phyloP scores from a whole-genome alignment of 805 yeast species.

The Maudiozyma turicensis region DNA sequence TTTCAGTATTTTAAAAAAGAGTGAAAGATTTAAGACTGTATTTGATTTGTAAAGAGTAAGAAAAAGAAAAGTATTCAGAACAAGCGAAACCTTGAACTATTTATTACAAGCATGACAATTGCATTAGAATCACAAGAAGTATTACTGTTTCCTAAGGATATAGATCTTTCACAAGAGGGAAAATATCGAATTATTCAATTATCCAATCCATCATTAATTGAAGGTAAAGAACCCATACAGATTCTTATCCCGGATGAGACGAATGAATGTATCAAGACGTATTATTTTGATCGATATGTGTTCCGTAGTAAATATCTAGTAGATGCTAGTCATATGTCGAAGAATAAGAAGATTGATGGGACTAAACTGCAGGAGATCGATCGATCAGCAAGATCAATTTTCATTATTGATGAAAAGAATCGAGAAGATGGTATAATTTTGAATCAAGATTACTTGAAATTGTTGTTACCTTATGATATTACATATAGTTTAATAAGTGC shows the following conservation, averaged over 20 bases:
- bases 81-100: too few relatives aligned
- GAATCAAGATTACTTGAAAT: conserved; percentile 12
- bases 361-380: too few relatives aligned
- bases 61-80: too few relatives aligned
- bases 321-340: not conserved
- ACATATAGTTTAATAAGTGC: conserved; percentile 22
- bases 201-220: conserved; percentile 24
- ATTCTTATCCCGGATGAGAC: conserved; percentile 7
- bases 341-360: too few relatives aligned
- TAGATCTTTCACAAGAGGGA: not conserved
- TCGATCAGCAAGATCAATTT: conserved; percentile 17
- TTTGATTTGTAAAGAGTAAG: too few relatives aligned
- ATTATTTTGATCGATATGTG: not conserved
- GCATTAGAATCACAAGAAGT: not conserved
- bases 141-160: not conserved
- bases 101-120: not conserved
- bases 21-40: too few relatives aligned
- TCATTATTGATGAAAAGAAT: conserved; percentile 14
- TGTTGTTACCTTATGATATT: conserved; percentile 16
- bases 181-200: conserved; percentile 8
- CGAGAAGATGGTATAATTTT: conserved; percentile 18
- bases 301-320: not conserved
- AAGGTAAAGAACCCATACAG: conserved; percentile 10
- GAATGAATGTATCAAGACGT: not conserved
- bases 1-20: not conserved